These are phyloP conservation scores for carrot (Daucus carota) DNA, from an alignment of 129 eudicot species.

Conservation along the genomic window DNA sequence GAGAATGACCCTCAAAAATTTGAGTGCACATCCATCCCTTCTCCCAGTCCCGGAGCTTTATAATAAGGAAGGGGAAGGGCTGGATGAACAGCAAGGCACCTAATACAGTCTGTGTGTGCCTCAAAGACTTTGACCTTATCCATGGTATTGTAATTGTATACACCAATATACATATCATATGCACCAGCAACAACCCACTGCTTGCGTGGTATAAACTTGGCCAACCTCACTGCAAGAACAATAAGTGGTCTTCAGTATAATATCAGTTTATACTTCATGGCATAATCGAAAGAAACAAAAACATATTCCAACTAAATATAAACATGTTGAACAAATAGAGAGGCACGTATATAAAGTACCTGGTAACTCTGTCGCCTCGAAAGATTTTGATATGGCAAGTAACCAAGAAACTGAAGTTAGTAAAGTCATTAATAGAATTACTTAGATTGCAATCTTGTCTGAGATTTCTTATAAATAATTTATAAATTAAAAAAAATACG, in stretches of 20 bases:
- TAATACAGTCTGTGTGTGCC: constrained; percentile 89
- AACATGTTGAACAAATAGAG: no score
- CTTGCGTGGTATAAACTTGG: constrained; percentile 80
- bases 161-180: constrained; percentile 91
- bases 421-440: no score
- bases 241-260: constrained; percentile 11
- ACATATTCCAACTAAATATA: no score
- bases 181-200: constrained; percentile 98
- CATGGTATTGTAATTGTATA: constrained; percentile 92
- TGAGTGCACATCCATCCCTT: constrained; percentile 84
- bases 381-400: no score
- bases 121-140: constrained; percentile 86
- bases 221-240: constrained; percentile 65
- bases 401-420: no score
- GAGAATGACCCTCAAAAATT: constrained; percentile 95
- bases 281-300: no score
- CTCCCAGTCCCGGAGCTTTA: constrained; percentile 99
- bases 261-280: not conserved
- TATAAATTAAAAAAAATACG: no score
- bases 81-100: constrained; percentile 96
- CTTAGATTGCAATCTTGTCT: no score
- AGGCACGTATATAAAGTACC: no score
- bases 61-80: constrained; percentile 76
- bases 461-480: no score
- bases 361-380: no score